A percentile compares a stretch with the other conserved stretches of the same genome.
Conservation (phyloP, 2,329 filamentous ascomycete genomes). For the Colletotrichum chrysophilum region DNA sequence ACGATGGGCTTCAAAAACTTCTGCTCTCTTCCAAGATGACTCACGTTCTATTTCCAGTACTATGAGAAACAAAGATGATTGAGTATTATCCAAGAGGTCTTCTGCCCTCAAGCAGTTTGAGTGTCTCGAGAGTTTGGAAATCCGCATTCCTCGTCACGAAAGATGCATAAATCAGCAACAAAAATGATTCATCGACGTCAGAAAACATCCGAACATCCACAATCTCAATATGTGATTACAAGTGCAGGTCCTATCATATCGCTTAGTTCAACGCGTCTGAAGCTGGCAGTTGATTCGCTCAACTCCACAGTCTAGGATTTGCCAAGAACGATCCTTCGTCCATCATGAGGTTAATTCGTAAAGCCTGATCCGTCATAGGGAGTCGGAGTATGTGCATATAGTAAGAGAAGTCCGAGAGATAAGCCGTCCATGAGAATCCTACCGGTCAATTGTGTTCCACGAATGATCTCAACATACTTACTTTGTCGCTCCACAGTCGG, state of each 20-base stretch:
- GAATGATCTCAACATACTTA: not conserved
- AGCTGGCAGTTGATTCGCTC: not conserved
- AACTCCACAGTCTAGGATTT: not conserved
- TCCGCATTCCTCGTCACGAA: accelerated
- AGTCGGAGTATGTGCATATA: not conserved
- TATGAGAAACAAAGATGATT: accelerated
- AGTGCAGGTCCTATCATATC: not conserved
- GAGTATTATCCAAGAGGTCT: accelerated
- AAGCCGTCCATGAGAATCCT: not conserved
- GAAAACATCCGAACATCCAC: accelerated
- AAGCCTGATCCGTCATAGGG: not conserved
- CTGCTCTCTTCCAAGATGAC: not conserved
- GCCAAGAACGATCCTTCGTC: not conserved
- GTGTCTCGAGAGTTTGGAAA: accelerated
- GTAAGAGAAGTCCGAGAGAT: not conserved
- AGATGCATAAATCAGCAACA: accelerated
- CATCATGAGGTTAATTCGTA: not conserved
- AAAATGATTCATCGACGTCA: accelerated
- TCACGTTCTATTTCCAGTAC: not conserved
- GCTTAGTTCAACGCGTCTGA: not conserved
- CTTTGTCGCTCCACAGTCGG: accelerated
- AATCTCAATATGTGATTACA: not conserved
- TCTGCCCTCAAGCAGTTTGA: not conserved
- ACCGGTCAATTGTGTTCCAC: not conserved
- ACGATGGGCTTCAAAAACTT: not conserved